Percentiles rank a stretch among this genome's conserved stretches.
phyloP scores from a whole-genome alignment of 306 rosid species.

The Quercus alba region DNA sequence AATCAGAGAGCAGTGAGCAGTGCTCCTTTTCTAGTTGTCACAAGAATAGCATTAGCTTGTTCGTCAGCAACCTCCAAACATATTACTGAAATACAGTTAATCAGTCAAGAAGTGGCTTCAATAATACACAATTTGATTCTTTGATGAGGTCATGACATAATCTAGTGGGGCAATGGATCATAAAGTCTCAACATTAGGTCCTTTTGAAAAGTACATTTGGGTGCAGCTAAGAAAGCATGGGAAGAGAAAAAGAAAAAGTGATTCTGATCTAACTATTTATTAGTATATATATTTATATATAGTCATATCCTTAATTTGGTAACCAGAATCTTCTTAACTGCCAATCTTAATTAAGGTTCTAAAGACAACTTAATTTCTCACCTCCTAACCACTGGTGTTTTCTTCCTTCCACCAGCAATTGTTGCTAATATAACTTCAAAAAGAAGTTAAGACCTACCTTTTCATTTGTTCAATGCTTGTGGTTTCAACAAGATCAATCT shows the following conservation, averaged over 20 bases:
- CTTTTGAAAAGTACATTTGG: constrained; percentile 43
- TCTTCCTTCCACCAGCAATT: too few relatives aligned
- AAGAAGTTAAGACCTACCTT: too few relatives aligned
- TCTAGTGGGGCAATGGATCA: constrained; percentile 47
- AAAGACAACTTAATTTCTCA: not conserved
- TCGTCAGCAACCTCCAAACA: too few relatives aligned
- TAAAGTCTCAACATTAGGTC: constrained; percentile 25
- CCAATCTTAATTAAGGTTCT: not conserved
- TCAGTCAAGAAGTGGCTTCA: constrained; percentile 18
- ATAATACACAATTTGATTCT: constrained; percentile 45
- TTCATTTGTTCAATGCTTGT: too few relatives aligned
- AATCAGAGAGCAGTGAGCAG: too few relatives aligned
- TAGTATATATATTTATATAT: not conserved
- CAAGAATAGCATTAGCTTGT: too few relatives aligned
- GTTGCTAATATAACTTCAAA: too few relatives aligned
- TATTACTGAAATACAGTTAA: constrained; percentile 48
- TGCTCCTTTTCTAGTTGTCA: too few relatives aligned
- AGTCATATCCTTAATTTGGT: constrained; percentile 20
- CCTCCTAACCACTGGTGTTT: too few relatives aligned
- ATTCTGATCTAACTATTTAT: constrained; percentile 25
- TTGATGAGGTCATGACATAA: constrained; percentile 37
- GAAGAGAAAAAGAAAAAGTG: constrained; percentile 13
- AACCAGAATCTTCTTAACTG: constrained; percentile 13
- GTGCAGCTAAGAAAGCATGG: constrained; percentile 37
- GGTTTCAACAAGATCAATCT: too few relatives aligned